phyloP scores from a whole-genome alignment of 2,329 filamentous ascomycete species.

The Clonostachys rosea region DNA sequence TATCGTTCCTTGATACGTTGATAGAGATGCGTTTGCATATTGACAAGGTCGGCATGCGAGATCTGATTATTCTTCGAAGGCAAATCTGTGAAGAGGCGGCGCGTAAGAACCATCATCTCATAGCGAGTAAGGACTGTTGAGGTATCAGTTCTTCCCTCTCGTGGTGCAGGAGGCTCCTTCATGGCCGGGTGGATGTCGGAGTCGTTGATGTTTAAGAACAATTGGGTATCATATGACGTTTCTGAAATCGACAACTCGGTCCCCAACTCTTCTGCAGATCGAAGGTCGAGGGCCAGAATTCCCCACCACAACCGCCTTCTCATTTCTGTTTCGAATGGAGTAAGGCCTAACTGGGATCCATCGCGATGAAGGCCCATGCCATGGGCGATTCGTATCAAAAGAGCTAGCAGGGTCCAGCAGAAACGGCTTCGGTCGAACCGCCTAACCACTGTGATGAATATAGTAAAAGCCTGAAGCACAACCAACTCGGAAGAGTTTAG shows the following conservation, averaged over 20 bases:
- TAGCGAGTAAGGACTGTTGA: conserved; percentile 43
- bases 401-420: conserved; percentile 55
- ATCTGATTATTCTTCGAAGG: conserved; percentile 12
- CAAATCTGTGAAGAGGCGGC: conserved; percentile 21
- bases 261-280: conserved; percentile 49
- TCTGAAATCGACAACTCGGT: conserved; percentile 37
- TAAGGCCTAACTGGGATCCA: conserved; percentile 41
- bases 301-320: conserved; percentile 57
- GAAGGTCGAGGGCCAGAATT: conserved; percentile 51
- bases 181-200: conserved; percentile 38
- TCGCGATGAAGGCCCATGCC: conserved; percentile 58
- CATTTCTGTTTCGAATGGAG: conserved; percentile 56
- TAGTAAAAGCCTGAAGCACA: conserved; percentile 52
- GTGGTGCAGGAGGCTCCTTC: conserved; percentile 38
- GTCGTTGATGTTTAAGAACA: conserved; percentile 47
- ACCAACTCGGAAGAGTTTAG: conserved; percentile 51
- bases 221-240: conserved; percentile 37
- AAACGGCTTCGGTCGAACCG: conserved; percentile 44
- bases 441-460: conserved; percentile 48
- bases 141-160: conserved; percentile 46
- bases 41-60: conserved; percentile 27
- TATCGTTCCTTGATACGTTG: conserved; percentile 50
- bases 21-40: conserved; percentile 47
- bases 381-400: conserved; percentile 54
- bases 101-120: conserved; percentile 39